Evolutionary conservation across 495 filamentous ascomycete genomes (phyloP).

Genomic region (Penicillium roqueforti): DNA sequence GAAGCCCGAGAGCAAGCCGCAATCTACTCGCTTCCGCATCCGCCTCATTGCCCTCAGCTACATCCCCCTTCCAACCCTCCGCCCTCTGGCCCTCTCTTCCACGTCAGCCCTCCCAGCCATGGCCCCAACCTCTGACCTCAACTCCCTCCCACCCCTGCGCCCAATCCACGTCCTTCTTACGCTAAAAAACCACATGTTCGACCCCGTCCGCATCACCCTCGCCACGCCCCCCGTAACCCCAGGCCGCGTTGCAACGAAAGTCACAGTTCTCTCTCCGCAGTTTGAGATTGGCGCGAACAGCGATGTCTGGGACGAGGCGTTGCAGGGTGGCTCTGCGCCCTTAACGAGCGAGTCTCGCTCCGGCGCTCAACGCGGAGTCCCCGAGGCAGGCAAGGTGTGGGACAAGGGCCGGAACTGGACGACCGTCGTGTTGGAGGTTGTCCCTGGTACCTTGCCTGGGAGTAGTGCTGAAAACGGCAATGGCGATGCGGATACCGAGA

Average conservation of each 20-base stretch:
- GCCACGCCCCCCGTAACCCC: conserved; percentile 80
- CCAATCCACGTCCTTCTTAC: conserved; percentile 82
- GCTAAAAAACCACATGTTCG: conserved; percentile 90
- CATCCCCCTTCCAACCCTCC: conserved; percentile 73
- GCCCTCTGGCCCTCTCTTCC: conserved; percentile 51
- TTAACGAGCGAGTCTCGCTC: conserved; percentile 30
- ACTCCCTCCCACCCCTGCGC: conserved; percentile 57
- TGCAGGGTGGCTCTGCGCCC: conserved; percentile 46
- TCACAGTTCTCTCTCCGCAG: conserved; percentile 90
- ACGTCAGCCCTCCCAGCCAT: conserved; percentile 20
- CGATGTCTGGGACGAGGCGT: conserved; percentile 92
- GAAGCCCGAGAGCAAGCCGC: conserved; percentile 87
- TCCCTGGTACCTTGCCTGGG: conserved; percentile 57
- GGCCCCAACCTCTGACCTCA: conserved; percentile 36
- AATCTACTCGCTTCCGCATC: conserved; percentile 82
- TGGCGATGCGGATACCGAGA: conserved; percentile 3
- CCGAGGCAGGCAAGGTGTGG: conserved; percentile 93
- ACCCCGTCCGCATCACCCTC: conserved; percentile 78
- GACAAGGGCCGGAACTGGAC: conserved; percentile 94
- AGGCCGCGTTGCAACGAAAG: conserved; percentile 67
- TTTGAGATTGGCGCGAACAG: conserved; percentile 94
- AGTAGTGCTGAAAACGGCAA: conserved; percentile 23
- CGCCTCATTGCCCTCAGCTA: conserved; percentile 83
- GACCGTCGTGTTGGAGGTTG: conserved; percentile 82
- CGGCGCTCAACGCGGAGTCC: conserved; percentile 41